Base-by-base conservation (phyloP, 1,284 basidiomycete species). In the Ustilago nuda region DNA sequence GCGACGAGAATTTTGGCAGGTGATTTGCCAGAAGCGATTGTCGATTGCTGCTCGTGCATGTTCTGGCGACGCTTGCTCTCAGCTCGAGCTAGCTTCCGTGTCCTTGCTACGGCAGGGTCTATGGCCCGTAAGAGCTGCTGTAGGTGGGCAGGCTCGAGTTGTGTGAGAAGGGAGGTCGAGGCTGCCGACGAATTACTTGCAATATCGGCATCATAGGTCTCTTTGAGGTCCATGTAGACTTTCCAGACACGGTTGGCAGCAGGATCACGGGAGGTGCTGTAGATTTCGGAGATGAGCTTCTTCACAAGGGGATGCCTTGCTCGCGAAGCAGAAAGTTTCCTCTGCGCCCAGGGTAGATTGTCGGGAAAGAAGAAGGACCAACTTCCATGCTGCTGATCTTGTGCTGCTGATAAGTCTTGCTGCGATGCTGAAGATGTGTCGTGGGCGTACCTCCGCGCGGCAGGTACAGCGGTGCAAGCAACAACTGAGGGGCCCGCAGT, bases 281-380 rank as follows among this genome's bases (percentile, higher is more conserved):
- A 79, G 52, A 81, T 67, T 54, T 76, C 73, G 0, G 58, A 43
- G 37, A 79, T 58, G 50, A 81, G 66, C 56, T 75, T 78, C 41
- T 67, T 69, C 32, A 81, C 72, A 2, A 81, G 64, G 11, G 79
- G 79, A 53, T 80, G 78, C 45, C 54, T 72, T 32, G 61, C 61
- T 23, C 60, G 69, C 27, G 66, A 36, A 9, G 54, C 27, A 7
- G 55, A 23, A 0, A 43, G 37, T 35, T 51, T 27, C 36, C 55
- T 59, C 27, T 55, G 58, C 4, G 60, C 13, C 70, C 70, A 73
- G 2, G 52, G 36, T n/a, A 72, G 59, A 23, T 65, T 53, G 37
- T 69, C 63, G 3, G 75, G 75, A 6, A 70, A 73, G 67, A 78
- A 78, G 61, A 78, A 78, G 23, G 69, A 72, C 74, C 69, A 72